phyloP scores from a whole-genome alignment of 768 basidiomycete species.

The Lactifluus volemus region DNA sequence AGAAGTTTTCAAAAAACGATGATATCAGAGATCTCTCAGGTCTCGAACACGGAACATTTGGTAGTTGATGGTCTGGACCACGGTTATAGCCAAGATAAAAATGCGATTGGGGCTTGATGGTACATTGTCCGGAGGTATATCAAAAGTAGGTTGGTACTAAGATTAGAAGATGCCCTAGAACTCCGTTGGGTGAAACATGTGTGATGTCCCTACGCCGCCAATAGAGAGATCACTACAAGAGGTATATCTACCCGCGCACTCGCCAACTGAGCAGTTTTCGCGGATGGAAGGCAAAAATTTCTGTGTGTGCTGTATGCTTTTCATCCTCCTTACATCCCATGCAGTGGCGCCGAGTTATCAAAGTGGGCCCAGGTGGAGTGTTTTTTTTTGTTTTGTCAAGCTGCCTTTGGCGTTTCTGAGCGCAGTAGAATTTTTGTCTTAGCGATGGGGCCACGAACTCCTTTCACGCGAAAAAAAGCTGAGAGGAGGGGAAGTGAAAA shows the following conservation, averaged over 20 bases:
- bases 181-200: not conserved
- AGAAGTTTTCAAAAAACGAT: not conserved
- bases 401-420: too few relatives aligned
- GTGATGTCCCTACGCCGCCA: not conserved
- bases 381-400: too few relatives aligned
- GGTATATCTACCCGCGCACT: not conserved
- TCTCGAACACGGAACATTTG: not conserved
- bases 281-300: not conserved
- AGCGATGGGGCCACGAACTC: too few relatives aligned
- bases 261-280: not conserved
- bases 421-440: too few relatives aligned
- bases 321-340: not conserved
- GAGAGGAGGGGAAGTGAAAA: too few relatives aligned
- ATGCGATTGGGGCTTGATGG: not conserved
- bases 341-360: not conserved
- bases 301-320: not conserved
- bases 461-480: too few relatives aligned
- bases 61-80: not conserved
- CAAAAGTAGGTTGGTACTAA: not conserved
- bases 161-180: not conserved
- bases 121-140: not conserved
- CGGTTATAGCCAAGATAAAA: not conserved
- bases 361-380: not conserved
- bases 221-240: too few relatives aligned
- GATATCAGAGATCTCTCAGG: not conserved